Percentiles rank a stretch among this genome's conserved stretches.
Conservation (phyloP, 2,329 filamentous ascomycete genomes). For the Akanthomyces muscarius region DNA sequence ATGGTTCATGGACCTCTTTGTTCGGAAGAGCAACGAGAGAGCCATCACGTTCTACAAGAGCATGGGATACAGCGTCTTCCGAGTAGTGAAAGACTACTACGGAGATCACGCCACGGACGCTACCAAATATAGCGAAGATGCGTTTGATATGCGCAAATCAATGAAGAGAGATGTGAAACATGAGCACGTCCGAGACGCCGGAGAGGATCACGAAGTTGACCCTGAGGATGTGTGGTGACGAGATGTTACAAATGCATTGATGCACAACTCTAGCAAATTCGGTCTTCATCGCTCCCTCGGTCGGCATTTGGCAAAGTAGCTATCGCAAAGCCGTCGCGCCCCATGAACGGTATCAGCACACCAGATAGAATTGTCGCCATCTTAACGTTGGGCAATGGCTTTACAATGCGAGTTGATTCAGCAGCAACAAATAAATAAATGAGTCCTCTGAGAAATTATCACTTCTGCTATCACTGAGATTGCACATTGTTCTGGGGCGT, state of each 20-base stretch:
- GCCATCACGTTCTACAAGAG: constrained; percentile 86
- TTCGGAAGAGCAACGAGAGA: constrained; percentile 79
- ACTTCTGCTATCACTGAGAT: no score
- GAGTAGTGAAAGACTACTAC: constrained; percentile 88
- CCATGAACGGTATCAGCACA: background rate
- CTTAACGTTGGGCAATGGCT: background rate
- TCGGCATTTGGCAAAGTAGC: no score
- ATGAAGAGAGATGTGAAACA: constrained; percentile 73
- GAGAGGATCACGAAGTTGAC: constrained; percentile 71
- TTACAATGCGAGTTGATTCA: background rate
- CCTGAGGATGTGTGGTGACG: constrained; percentile 80
- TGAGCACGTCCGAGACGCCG: constrained; percentile 75
- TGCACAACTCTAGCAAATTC: background rate
- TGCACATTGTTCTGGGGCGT: no score
- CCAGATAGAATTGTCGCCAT: background rate
- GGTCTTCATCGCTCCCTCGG: no score
- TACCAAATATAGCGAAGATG: constrained; percentile 69
- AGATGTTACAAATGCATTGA: background rate
- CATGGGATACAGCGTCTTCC: constrained; percentile 88
- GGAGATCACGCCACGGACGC: constrained; percentile 72
- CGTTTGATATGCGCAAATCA: constrained; percentile 84
- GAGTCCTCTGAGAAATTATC: background rate
- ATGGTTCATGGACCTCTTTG: constrained; percentile 96
- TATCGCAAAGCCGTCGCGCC: no score
- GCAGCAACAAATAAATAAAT: background rate